Evolutionary conservation across 257 asterid species (phyloP), one percentile per base, ranked within the genome.

Genomic region (Thymus mandschuricus): DNA sequence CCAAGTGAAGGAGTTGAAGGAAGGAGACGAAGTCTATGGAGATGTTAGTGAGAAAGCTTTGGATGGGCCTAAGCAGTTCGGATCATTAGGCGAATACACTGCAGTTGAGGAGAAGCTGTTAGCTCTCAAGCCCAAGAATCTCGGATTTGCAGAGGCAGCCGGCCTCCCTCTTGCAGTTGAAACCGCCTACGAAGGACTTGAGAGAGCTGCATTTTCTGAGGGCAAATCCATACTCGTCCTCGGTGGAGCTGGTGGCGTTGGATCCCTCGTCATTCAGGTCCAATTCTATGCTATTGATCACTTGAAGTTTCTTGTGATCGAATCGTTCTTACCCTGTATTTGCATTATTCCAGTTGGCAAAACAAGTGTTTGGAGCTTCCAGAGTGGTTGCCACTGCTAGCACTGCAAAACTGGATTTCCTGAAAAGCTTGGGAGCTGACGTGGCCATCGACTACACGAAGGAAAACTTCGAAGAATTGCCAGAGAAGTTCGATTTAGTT

Each of bases 161-260:
- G 43, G 77, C 31, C 91, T 93, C 56, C 98, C 98, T 72, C 96
- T 93, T 68, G 98, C 90, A 0, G 69, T 93, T 15, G 96, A 93
- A 71, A 93, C 98, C 2, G 97, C 96, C 31, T 87, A 89, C 44
- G 96, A 91, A 80, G 97, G 97, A 7, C 92, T 94, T n/a, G 90
- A 84, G 65, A 81, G 76, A 80, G 82, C 86, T 12, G 92, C 85
- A 13, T 90, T 94, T 60, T 89, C 97, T 3, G 46, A 85, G 35
- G 96, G 97, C 8, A 79, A 87, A 81, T 91, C 98, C n/a, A 61
- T 94, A 52, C 97, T 94, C 12, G 97, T 94, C 60, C 88, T 94
- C 52, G 98, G 98, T 12, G 98, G 98, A 5, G 98, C 98, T 15
- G 98, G 98, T 21, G 97, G 97, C 15, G 97, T 91, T 76, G 98